These are phyloP conservation scores for Xylariomycetidae sp. DNA, from an alignment of 2,329 filamentous ascomycete genomes.

Conservation along the genomic window DNA sequence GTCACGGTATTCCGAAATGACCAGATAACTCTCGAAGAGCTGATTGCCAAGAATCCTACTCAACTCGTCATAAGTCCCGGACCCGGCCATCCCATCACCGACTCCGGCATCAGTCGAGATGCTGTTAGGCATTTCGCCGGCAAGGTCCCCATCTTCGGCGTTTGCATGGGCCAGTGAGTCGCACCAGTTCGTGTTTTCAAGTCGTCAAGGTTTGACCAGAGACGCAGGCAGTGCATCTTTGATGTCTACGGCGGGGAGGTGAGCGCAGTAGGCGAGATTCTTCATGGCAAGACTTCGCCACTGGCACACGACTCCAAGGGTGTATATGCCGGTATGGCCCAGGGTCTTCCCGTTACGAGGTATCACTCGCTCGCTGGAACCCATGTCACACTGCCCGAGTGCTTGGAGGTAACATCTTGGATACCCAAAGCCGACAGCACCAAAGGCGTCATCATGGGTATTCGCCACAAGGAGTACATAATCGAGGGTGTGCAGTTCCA, in stretches of 20 bases:
- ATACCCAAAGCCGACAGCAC: slow-evolving; percentile 69
- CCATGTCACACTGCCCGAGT: slow-evolving; percentile 76
- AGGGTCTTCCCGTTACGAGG: slow-evolving; percentile 80
- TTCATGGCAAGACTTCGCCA: slow-evolving; percentile 94
- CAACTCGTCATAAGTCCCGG: slow-evolving; percentile 94
- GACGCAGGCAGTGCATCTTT: slow-evolving; percentile 80
- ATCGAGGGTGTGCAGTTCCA: slow-evolving; percentile 98
- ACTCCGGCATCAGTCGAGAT: slow-evolving; percentile 89
- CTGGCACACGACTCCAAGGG: slow-evolving; percentile 85
- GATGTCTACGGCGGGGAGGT: slow-evolving; percentile 89
- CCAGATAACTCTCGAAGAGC: slow-evolving; percentile 76
- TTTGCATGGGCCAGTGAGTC: slow-evolving; percentile 92
- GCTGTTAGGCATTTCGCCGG: slow-evolving; percentile 87
- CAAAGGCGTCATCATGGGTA: slow-evolving; percentile 90
- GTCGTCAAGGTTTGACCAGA: slow-evolving; percentile 9
- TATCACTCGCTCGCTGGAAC: slow-evolving; percentile 97
- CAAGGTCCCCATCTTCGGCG: slow-evolving; percentile 93
- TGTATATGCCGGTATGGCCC: slow-evolving; percentile 76
- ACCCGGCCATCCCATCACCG: slow-evolving; percentile 83
- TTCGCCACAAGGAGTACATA: slow-evolving; percentile 83
- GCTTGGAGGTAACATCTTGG: slow-evolving; percentile 87
- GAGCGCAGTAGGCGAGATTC: slow-evolving; percentile 86
- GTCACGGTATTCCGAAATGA: slow-evolving; percentile 92
- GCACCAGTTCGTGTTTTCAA: too few species aligned
- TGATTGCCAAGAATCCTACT: slow-evolving; percentile 78